Evolutionary conservation across 495 filamentous ascomycete genomes (phyloP).

Genomic region (Evansstolkia leycettana): DNA sequence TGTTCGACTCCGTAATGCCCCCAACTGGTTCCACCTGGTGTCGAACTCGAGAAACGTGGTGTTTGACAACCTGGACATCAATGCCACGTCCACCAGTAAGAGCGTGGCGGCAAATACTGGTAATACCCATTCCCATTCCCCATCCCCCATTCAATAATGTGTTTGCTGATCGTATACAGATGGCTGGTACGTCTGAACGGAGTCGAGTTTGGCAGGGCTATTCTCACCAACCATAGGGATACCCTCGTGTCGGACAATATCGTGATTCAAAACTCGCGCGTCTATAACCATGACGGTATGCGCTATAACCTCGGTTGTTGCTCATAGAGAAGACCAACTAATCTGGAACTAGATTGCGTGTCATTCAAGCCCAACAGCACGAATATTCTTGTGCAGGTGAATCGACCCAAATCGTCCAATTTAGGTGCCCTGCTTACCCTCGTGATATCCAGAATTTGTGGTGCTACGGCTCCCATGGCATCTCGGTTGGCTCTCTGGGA

Average conservation of each 20-base stretch:
- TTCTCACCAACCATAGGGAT: too few species aligned
- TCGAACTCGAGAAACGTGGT: constrained; percentile 56
- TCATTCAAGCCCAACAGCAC: constrained; percentile 69
- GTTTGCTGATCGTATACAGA: too few species aligned
- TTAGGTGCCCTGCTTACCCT: too few species aligned
- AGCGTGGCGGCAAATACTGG: constrained; percentile 46
- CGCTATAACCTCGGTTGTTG: too few species aligned
- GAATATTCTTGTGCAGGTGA: constrained; percentile 55
- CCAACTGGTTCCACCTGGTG: constrained; percentile 57
- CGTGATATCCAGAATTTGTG: constrained; percentile 56
- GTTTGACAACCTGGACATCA: constrained; percentile 54
- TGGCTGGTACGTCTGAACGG: constrained; percentile 45
- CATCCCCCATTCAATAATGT: too few species aligned
- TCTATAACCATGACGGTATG: constrained; percentile 56
- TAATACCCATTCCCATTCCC: too few species aligned
- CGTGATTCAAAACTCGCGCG: constrained; percentile 54
- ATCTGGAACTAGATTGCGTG: constrained; percentile 48
- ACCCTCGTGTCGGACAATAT: constrained; percentile 50
- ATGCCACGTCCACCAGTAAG: constrained; percentile 37
- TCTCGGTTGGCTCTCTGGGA: constrained; percentile 55
- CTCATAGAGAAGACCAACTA: too few species aligned
- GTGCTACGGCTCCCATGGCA: constrained; percentile 65
- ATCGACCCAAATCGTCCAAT: too few species aligned
- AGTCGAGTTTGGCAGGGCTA: too few species aligned
- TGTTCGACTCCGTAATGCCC: constrained; percentile 48